Evolutionary conservation across 768 basidiomycete genomes (phyloP), one percentile per base, ranked within the genome.

Genomic region (Termitomyces sp.): DNA sequence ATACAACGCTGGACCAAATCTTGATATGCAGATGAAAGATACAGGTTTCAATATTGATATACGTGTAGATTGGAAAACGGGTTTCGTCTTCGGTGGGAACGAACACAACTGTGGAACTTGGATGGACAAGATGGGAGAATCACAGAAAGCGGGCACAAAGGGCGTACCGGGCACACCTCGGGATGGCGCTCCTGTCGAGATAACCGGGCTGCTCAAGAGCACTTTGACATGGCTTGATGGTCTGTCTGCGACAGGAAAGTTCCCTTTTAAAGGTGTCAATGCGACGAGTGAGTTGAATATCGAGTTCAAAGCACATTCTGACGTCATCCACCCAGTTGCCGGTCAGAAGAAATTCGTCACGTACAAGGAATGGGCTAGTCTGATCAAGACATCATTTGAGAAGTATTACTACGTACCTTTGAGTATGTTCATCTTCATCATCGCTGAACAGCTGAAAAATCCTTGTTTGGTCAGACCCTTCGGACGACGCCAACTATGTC

Each of bases 81-180:
- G 97, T 1, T 73, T 98, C 62, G 85, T 96, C 66, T 80, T 86
- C 61, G 97, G 97, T 32, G 97, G 97, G 8, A 98, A 87, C 72
- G 76, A 77, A 59, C 74, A 82, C 68, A 96, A 96, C 67, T 96
- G 94, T 70, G 94, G 94, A 11, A 96, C 94, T 1, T 96, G 94
- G 94, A 94, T 94, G 94, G 94, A 96, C 78, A 96, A 96, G 82
- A 96, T 96, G 94, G 97, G 97, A 48, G 94, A 96, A 70, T 94
- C 92, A 2, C 79, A 78, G 61, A 92, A 86, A 67, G 96, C 97
- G 4, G 93, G 94, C 1, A 98, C 90, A 57, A 97, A 96, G 74
- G 97, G 97, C 34, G 74, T 90, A 36, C 97, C 97, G n/a, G 97
- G 94, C 10, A 96, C 96, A 0, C 96, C 97, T 1, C 81, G 97